phyloP scores from a whole-genome alignment of 176 grass and related monocot genomes.

The Phoenix roebelenii region DNA sequence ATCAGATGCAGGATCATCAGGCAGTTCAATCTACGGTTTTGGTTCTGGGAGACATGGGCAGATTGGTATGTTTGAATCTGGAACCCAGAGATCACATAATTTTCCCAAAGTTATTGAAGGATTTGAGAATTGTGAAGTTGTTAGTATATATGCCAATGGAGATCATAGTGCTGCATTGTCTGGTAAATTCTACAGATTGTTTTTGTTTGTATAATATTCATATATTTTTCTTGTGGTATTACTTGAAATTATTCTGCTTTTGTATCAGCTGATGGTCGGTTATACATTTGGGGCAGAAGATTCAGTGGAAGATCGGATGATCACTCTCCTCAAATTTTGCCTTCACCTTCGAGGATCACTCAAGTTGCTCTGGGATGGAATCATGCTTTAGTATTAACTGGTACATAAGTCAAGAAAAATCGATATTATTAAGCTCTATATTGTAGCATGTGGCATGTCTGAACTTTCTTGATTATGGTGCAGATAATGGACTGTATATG shows the following conservation, averaged over 20 bases:
- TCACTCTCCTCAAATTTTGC: slow-evolving; percentile 34
- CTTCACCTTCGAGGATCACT: slow-evolving; percentile 38
- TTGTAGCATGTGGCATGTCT: not conserved
- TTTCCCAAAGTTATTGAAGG: slow-evolving; percentile 58
- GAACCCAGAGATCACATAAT: slow-evolving; percentile 38
- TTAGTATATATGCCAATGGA: slow-evolving; percentile 69
- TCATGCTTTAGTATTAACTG: slow-evolving; percentile 69
- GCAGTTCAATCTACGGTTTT: slow-evolving; percentile 67
- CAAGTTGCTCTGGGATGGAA: slow-evolving; percentile 93
- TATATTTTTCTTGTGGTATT: slow-evolving; percentile 7
- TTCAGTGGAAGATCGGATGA: slow-evolving; percentile 41
- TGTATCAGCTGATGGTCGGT: slow-evolving; percentile 46
- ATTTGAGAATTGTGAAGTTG: slow-evolving; percentile 46
- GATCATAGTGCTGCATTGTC: slow-evolving; percentile 90
- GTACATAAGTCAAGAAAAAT: slow-evolving; percentile 21
- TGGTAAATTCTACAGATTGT: slow-evolving; percentile 30
- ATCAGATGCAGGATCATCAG: slow-evolving; percentile 21
- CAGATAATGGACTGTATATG: slow-evolving; percentile 60
- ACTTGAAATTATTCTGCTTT: not conserved
- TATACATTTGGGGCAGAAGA: slow-evolving; percentile 86
- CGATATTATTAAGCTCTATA: not conserved
- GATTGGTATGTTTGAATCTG: slow-evolving; percentile 45
- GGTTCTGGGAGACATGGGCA: slow-evolving; percentile 72
- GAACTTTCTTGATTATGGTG: slow-evolving; percentile 1
- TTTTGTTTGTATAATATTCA: slow-evolving; percentile 2